These are phyloP conservation scores for Colletotrichum sp. DNA, from an alignment of 2,329 filamentous ascomycete genomes.

Conservation along the genomic window DNA sequence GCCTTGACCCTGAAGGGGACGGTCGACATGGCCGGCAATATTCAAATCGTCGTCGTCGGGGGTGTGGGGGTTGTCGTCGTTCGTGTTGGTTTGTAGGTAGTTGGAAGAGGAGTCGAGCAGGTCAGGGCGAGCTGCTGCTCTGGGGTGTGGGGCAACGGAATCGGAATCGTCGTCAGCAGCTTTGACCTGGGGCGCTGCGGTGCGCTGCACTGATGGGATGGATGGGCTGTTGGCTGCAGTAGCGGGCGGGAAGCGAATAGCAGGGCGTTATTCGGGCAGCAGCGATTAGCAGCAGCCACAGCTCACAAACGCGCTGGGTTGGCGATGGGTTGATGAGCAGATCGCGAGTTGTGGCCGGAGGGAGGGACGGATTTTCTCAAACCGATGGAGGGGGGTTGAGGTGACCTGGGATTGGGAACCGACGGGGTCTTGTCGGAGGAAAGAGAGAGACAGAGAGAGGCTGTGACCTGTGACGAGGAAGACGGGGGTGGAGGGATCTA, in stretches of 20 bases:
- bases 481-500: slow-evolving; percentile 32
- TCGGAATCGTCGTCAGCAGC: slow-evolving; percentile 22
- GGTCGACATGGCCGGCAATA: slow-evolving; percentile 34
- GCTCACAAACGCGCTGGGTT: neutral
- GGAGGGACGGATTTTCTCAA: neutral
- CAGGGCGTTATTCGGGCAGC: neutral
- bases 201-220: neutral
- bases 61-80: neutral
- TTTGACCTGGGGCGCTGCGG: slow-evolving; percentile 6
- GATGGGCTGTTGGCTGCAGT: slow-evolving; percentile 8
- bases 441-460: neutral
- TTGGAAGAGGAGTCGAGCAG: slow-evolving; percentile 18
- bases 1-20: slow-evolving; percentile 93
- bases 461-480: slow-evolving; percentile 20
- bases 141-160: slow-evolving; percentile 17
- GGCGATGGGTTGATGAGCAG: neutral
- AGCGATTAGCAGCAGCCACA: neutral
- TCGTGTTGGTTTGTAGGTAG: neutral
- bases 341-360: neutral
- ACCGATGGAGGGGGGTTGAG: neutral
- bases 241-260: neutral
- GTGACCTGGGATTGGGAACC: neutral
- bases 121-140: slow-evolving; percentile 14
- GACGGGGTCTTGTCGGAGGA: neutral
- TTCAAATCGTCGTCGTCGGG: slow-evolving; percentile 4